Evolutionary conservation across 371 early-diverging fungal genomes (phyloP).

Genomic region (Smittium mucronatum): DNA sequence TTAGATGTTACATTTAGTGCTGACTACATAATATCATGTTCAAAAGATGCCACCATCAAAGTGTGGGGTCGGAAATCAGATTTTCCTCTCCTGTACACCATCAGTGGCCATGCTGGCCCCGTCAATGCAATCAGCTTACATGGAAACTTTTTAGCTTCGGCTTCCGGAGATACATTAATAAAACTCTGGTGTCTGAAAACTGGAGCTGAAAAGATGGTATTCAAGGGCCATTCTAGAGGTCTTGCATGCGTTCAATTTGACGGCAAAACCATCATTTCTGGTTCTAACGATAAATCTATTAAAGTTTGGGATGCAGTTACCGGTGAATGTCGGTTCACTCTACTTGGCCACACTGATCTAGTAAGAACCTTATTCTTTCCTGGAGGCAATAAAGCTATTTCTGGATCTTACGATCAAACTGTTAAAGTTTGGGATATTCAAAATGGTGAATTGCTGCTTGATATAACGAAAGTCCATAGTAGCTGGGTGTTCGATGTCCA

Average conservation of each 20-base stretch:
- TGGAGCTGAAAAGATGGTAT: slow-evolving; percentile 49
- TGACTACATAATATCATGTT: slow-evolving; percentile 66
- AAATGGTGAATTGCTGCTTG: slow-evolving; percentile 37
- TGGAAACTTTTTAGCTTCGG: slow-evolving; percentile 58
- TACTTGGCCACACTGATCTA: slow-evolving; percentile 75
- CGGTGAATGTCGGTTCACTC: slow-evolving; percentile 54
- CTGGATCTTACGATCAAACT: slow-evolving; percentile 84
- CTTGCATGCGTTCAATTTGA: slow-evolving; percentile 90
- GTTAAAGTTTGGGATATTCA: slow-evolving; percentile 87
- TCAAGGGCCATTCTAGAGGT: slow-evolving; percentile 63
- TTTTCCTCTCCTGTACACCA: slow-evolving; percentile 38
- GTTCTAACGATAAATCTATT: slow-evolving; percentile 88
- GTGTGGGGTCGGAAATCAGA: slow-evolving; percentile 55
- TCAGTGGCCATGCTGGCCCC: slow-evolving; percentile 70
- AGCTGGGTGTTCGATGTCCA: slow-evolving; percentile 94
- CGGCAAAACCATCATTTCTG: slow-evolving; percentile 76
- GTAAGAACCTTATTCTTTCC: slow-evolving; percentile 79
- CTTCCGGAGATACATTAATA: slow-evolving; percentile 72
- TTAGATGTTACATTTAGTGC: slow-evolving; percentile 66
- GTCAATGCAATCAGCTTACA: slow-evolving; percentile 75
- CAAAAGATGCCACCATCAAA: slow-evolving; percentile 82
- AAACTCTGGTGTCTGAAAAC: slow-evolving; percentile 74
- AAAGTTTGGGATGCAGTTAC: slow-evolving; percentile 86
- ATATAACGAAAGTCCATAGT: slow-evolving; percentile 55
- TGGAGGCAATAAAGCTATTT: slow-evolving; percentile 49